phyloP scores from a whole-genome alignment of 2,329 filamentous ascomycete species.

The Dactylellina parvicollis region DNA sequence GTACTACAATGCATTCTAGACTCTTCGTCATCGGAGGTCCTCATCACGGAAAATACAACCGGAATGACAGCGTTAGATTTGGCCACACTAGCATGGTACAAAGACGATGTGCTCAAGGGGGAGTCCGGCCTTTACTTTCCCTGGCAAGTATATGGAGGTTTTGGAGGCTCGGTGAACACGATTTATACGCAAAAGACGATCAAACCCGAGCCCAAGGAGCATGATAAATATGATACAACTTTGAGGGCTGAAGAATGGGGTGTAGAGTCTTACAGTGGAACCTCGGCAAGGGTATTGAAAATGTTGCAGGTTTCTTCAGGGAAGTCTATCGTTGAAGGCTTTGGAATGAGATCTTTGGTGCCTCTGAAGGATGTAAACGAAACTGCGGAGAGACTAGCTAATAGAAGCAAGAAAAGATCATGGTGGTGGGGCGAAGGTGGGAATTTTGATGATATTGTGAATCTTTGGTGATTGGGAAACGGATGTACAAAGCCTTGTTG shows the following conservation, averaged over 20 bases:
- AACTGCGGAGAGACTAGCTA: slow-evolving; percentile 21
- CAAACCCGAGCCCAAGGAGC: background rate
- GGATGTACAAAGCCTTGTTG: too few relatives aligned
- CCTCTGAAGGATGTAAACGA: slow-evolving; percentile 21
- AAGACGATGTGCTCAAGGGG: background rate
- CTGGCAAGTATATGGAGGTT: too few relatives aligned
- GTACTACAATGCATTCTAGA: slow-evolving; percentile 12
- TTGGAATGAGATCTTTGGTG: slow-evolving; percentile 14
- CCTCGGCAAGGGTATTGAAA: background rate
- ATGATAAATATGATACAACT: background rate
- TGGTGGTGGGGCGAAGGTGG: slow-evolving; percentile 17
- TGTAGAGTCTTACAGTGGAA: background rate
- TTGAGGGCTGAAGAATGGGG: slow-evolving; percentile 8
- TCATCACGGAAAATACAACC: slow-evolving; percentile 55
- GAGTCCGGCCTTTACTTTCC: background rate
- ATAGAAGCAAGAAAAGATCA: background rate
- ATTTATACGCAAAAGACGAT: background rate
- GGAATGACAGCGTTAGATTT: slow-evolving; percentile 56
- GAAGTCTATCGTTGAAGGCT: background rate
- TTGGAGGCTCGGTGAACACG: too few relatives aligned
- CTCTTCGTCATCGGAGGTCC: slow-evolving; percentile 53
- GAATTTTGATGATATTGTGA: slow-evolving; percentile 14
- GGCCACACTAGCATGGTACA: slow-evolving; percentile 17
- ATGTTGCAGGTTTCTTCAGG: slow-evolving; percentile 4
- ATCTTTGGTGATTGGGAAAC: background rate